Percentiles rank a stretch among this genome's conserved stretches.
Evolutionary conservation across 2,329 filamentous ascomycete genomes (phyloP).

Genomic region (Epichloe baconii): DNA sequence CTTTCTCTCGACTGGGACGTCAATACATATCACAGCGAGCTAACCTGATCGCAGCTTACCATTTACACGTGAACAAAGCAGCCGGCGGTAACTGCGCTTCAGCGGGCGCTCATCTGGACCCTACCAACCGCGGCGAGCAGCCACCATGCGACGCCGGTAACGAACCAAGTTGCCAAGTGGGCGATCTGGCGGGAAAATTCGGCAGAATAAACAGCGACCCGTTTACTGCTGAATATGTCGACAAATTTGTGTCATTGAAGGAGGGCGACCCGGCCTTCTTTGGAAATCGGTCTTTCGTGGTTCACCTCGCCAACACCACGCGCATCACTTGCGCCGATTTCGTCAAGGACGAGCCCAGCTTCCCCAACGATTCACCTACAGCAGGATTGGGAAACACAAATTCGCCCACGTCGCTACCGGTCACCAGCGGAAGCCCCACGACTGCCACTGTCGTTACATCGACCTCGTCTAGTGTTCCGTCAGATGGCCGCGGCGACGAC

Average conservation of each 20-base stretch:
- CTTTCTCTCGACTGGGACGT: neutral
- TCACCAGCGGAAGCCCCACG: neutral
- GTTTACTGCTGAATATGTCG: conserved; percentile 37
- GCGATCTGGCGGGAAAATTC: conserved; percentile 64
- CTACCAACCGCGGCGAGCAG: conserved; percentile 49
- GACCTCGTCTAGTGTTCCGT: neutral
- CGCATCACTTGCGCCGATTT: conserved; percentile 55
- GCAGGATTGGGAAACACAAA: neutral
- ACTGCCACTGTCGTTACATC: neutral
- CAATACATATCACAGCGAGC: neutral
- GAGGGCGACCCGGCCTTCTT: conserved; percentile 43
- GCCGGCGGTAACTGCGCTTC: conserved; percentile 56
- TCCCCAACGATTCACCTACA: neutral
- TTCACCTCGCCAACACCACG: conserved; percentile 52
- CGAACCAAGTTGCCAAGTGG: conserved; percentile 58
- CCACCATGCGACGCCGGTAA: conserved; percentile 43
- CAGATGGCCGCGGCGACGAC: neutral
- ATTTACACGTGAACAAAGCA: conserved; percentile 54
- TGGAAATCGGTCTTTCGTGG: conserved; percentile 49
- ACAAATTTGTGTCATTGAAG: conserved; percentile 42
- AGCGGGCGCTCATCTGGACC: conserved; percentile 58
- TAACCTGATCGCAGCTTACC: conserved; percentile 43
- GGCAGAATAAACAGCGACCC: conserved; percentile 43
- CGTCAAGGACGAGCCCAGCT: conserved; percentile 3
- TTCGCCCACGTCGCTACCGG: neutral